Evolutionary conservation across 306 rosid species (phyloP), one percentile per base, ranked within the genome.

Genomic region (Leucaena leucocephala): DNA sequence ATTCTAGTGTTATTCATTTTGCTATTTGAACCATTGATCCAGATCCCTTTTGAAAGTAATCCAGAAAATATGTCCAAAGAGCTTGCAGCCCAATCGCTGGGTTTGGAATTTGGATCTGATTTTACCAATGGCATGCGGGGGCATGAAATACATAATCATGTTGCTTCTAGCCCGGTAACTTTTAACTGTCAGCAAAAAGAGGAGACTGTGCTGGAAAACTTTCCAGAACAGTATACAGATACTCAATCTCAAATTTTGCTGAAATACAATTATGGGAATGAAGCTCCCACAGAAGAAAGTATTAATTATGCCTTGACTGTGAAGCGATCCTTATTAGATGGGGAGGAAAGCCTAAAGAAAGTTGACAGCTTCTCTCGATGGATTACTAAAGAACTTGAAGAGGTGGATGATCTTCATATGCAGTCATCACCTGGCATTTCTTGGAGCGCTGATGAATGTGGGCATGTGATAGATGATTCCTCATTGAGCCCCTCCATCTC

Each of bases 281-380:
- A 86, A 77, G 75, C 57, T 76, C 74, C 82, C 16, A 63, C 70
- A 35, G 93, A 93, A 81, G 89, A 87, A 76, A 76, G 85, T 79
- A 39, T 74, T 22, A 83, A 67, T 85, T 79, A 85, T 86, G 49
- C 91, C 79, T 86, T 83, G 82, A 75, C 80, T 66, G 70, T 77
- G 87, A 90, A 70, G 82, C 94, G 80, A 38, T 77, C 82, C 74
- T 85, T 90, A 75, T 66, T 88, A 72, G 85, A 83, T 75, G 84
- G 87, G 46, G 97, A 86, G 75, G 94, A 91, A 68, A 85, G 85
- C 79, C 82, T 93, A 75, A 89, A 87, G 91, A 93, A 93, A 89
- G 91, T 91, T 75, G 98, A 93, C 80, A 93, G 98, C 85, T 93
- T 93, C 84, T 90, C 95, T 61, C 86, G 97, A 76, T 93, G 98